Evolutionary conservation across 805 yeast genomes (phyloP).

Genomic region (Candida silvatica): DNA sequence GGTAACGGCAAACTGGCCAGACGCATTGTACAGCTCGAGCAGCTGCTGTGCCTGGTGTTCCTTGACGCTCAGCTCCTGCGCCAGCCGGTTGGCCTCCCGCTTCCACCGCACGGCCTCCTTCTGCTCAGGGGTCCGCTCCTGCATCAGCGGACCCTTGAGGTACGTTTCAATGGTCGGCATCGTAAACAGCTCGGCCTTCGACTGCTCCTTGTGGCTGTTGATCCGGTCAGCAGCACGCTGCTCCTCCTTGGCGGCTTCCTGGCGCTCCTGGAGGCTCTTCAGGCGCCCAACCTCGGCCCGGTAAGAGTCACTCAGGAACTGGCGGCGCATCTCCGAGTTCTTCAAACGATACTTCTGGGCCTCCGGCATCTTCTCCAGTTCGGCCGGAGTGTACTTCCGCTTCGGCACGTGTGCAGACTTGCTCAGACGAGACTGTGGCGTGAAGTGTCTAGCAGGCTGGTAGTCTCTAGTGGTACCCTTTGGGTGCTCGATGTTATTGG

Average conservation of each 20-base stretch:
- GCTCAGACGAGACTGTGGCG: constrained; percentile 53
- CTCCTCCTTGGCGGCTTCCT: constrained; percentile 14
- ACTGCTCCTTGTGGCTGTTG: constrained; percentile 25
- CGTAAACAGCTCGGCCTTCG: constrained; percentile 54
- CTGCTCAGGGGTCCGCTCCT: constrained; percentile 69
- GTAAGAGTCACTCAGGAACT: constrained; percentile 57
- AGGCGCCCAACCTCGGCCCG: constrained; percentile 28
- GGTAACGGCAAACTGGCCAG: constrained; percentile 61
- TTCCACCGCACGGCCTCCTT: constrained; percentile 44
- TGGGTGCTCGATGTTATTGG: constrained; percentile 63
- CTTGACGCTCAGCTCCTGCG: constrained; percentile 41
- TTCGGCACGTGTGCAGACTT: constrained; percentile 43
- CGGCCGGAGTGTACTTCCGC: constrained; percentile 20
- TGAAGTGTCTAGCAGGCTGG: constrained; percentile 39
- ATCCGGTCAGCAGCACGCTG: constrained; percentile 22
- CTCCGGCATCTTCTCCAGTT: constrained; percentile 27
- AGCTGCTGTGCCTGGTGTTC: constrained; percentile 47
- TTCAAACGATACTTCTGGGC: constrained; percentile 37
- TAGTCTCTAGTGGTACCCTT: constrained; percentile 51
- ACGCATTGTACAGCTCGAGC: constrained; percentile 63
- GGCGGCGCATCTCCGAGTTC: constrained; percentile 61
- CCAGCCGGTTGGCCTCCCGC: constrained; percentile 58
- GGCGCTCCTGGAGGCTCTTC: constrained; percentile 22
- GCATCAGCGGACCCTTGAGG: constrained; percentile 61
- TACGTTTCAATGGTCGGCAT: constrained; percentile 71